phyloP scores from a whole-genome alignment of 1,139 yeast species.

The Suhomyces maxii region DNA sequence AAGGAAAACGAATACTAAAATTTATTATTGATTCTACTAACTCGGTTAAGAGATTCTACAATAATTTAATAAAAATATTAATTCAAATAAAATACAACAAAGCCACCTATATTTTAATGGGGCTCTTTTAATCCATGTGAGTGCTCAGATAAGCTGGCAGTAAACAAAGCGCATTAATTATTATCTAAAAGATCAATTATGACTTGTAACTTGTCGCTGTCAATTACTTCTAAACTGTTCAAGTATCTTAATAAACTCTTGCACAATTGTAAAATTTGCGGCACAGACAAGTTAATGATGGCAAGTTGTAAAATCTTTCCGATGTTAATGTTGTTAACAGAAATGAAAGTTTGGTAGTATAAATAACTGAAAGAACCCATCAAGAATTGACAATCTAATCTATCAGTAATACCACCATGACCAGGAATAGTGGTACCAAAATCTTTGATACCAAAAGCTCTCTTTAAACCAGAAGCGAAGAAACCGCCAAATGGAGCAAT shows the following conservation, averaged over 20 bases:
- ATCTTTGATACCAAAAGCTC: slow-evolving; percentile 95
- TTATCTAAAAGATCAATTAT: slow-evolving; percentile 31
- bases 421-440: slow-evolving; percentile 95
- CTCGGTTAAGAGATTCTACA: not conserved
- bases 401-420: slow-evolving; percentile 97
- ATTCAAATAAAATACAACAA: not conserved
- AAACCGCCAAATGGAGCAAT: slow-evolving; percentile 99
- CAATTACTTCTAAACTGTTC: slow-evolving; percentile 52
- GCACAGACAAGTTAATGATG: slow-evolving; percentile 65
- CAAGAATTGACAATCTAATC: slow-evolving; percentile 96
- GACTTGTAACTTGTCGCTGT: slow-evolving; percentile 27
- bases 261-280: slow-evolving; percentile 66
- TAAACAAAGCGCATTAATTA: not conserved
- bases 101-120: not conserved
- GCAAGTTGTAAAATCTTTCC: slow-evolving; percentile 76
- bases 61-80: not conserved
- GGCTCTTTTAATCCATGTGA: not conserved
- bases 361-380: slow-evolving; percentile 96
- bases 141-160: too few species aligned
- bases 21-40: too few species aligned
- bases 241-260: slow-evolving; percentile 64
- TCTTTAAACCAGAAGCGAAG: slow-evolving; percentile 93
- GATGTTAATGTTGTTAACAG: slow-evolving; percentile 68
- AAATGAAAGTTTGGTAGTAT: slow-evolving; percentile 88
- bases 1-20: too few species aligned